These are phyloP conservation scores for Gigaspora rosea DNA, from an alignment of 192 early-diverging fungal species.

Conservation along the genomic window DNA sequence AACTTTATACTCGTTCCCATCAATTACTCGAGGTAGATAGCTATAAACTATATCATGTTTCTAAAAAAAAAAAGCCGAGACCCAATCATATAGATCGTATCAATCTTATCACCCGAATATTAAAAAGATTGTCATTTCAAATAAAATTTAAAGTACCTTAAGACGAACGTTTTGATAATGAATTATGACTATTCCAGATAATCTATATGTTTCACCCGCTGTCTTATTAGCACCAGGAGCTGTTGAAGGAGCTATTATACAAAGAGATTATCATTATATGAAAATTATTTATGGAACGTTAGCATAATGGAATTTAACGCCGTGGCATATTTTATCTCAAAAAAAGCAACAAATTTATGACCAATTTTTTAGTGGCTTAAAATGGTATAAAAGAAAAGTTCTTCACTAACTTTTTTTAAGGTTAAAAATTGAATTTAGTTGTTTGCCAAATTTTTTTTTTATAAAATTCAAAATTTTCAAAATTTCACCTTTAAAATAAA, in stretches of 20 bases:
- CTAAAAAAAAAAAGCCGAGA: neutral
- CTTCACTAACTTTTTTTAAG: no score
- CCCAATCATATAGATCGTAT: no score
- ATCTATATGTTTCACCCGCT: constrained; percentile 39
- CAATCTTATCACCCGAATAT: no score
- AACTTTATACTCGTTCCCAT: constrained; percentile 47
- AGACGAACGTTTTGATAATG: constrained; percentile 37
- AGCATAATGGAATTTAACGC: neutral
- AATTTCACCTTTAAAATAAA: no score
- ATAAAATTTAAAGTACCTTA: neutral
- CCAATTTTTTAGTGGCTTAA: no score
- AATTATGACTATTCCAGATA: constrained; percentile 44
- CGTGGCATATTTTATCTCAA: no score
- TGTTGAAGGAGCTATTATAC: neutral
- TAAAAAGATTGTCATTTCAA: neutral
- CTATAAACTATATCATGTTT: constrained; percentile 37
- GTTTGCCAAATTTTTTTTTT: no score
- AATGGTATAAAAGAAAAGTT: no score
- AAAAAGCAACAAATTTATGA: no score
- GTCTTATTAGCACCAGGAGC: constrained; percentile 13
- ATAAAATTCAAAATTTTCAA: no score
- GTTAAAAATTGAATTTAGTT: no score
- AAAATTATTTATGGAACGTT: no score
- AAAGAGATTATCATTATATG: neutral
- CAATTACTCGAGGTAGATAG: constrained; percentile 44